These are phyloP conservation scores for Eimeria acervulina DNA, from an alignment of 169 alveolate genomes.

Conservation along the genomic window DNA sequence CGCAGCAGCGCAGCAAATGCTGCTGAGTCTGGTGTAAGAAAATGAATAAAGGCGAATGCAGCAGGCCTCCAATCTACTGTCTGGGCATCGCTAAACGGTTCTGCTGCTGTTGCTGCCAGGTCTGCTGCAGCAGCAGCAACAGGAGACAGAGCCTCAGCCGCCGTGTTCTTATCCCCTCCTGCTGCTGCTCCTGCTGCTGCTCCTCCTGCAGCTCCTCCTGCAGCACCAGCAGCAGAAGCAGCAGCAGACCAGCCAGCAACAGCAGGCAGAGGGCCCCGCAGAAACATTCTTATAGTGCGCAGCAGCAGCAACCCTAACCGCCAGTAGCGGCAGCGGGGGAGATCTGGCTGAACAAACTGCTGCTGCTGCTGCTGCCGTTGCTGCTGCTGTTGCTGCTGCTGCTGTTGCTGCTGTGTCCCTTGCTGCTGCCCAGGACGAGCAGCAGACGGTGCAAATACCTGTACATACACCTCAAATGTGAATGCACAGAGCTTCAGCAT, in stretches of 20 bases:
- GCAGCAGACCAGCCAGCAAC: slow-evolving; percentile 13
- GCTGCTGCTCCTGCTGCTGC: neutral
- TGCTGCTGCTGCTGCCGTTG: slow-evolving; percentile 45
- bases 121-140: slow-evolving; percentile 40
- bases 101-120: slow-evolving; percentile 75
- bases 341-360: slow-evolving; percentile 45
- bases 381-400: slow-evolving; percentile 66
- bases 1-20: slow-evolving; percentile 79
- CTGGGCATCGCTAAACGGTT: slow-evolving; percentile 26
- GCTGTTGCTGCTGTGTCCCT: slow-evolving; percentile 15
- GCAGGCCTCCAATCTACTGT: slow-evolving; percentile 46
- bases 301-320: slow-evolving; percentile 59
- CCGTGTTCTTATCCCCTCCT: neutral
- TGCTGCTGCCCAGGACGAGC: neutral
- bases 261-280: slow-evolving; percentile 80
- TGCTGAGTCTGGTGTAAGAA: slow-evolving; percentile 33
- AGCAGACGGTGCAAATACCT: slow-evolving; percentile 28
- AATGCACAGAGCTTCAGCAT: slow-evolving; percentile 53
- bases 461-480: slow-evolving; percentile 46
- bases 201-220: slow-evolving; percentile 13
- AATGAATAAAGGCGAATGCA: slow-evolving; percentile 3
- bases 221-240: slow-evolving; percentile 37
- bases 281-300: slow-evolving; percentile 33
- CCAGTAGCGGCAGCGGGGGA: slow-evolving; percentile 81
- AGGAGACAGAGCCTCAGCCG: neutral